Base-by-base conservation (phyloP, 73 alveolate genomes). In the Paramecium biaurelia region DNA sequence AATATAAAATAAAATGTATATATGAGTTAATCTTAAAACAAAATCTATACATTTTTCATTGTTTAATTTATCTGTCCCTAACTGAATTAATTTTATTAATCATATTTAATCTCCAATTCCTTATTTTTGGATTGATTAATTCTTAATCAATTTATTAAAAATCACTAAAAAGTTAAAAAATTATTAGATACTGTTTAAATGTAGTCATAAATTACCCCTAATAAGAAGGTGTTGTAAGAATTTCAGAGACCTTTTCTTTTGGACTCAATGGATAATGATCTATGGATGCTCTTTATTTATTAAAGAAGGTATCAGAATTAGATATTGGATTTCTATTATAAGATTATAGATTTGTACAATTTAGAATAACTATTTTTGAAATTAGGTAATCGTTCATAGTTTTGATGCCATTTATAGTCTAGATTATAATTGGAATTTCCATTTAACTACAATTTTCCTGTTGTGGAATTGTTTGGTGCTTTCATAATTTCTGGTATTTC, bases 131-230 rank as follows among this genome's bases (percentile, higher is more conserved):
- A 20, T 37, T 21, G 7, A 42, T 5, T 5, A 41, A 7, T 79
- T 79, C 76, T 6, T 23, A 1, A 12, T 79, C 90, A 21, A 30
- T 12, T 14, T 41, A 32, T 79, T 79, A n/a, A 34, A 12, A 79
- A 79, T 79, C 90, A 43, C 90, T 79, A 23, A 1, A 23, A 18
- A n/a, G 18, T 53, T 1, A 20, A 12, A 79, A 8, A 0, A n/a
- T 21, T 43, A 20, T 45, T 10, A 24, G 8, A 11, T 79, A 79
- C 90, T 79, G 35, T 21, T 79, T 79, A 18, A 79, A 79, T 24
- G 90, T 79, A 38, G 90, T 30, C 37, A 14, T 45, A 45, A 79
- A 79, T 79, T 79, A 79, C 1, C 90, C 90, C 14, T 79, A 38
- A 24, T 4, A 79, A 7, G 90, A 18, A 12, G 90, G 90, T 2